Percentiles rank a stretch among this genome's conserved stretches.
phyloP scores from a whole-genome alignment of 345 rosid genomes.

The Sisymbrium irio region DNA sequence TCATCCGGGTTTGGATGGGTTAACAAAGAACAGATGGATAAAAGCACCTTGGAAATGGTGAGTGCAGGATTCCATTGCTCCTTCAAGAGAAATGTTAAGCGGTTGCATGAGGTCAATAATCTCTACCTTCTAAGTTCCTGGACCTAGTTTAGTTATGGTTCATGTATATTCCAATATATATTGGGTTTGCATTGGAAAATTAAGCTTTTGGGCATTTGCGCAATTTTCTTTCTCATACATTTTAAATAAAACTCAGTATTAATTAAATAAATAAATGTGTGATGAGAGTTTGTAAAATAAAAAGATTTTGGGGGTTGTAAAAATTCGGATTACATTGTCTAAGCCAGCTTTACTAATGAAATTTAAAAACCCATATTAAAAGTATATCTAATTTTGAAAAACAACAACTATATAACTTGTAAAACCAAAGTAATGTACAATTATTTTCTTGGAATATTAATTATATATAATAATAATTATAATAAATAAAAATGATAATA shows the following conservation, averaged over 20 bases:
- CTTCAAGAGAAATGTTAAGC: too few relatives aligned
- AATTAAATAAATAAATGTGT: too few relatives aligned
- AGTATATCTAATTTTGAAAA: not conserved
- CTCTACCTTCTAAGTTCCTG: not conserved
- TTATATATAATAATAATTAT: not conserved
- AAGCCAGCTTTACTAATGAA: not conserved
- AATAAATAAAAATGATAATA: not conserved
- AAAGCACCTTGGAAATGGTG: too few relatives aligned
- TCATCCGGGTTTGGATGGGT: constrained; percentile 97
- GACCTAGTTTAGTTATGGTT: not conserved
- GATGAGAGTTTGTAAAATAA: not conserved
- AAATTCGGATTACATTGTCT: not conserved
- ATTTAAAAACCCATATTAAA: not conserved
- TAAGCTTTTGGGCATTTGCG: not conserved
- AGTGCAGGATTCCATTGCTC: too few relatives aligned
- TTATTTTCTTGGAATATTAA: not conserved
- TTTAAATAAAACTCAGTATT: not conserved
- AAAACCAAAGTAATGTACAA: not conserved
- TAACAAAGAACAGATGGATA: constrained; percentile 90
- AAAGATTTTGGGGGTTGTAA: not conserved
- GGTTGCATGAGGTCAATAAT: not conserved
- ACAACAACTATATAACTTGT: not conserved
- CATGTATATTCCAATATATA: not conserved
- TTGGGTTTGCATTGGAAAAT: not conserved
- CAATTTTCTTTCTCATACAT: not conserved